These are phyloP conservation scores for Pseudozyma hubeiensis DNA, from an alignment of 1,284 basidiomycete genomes.

Conservation along the genomic window DNA sequence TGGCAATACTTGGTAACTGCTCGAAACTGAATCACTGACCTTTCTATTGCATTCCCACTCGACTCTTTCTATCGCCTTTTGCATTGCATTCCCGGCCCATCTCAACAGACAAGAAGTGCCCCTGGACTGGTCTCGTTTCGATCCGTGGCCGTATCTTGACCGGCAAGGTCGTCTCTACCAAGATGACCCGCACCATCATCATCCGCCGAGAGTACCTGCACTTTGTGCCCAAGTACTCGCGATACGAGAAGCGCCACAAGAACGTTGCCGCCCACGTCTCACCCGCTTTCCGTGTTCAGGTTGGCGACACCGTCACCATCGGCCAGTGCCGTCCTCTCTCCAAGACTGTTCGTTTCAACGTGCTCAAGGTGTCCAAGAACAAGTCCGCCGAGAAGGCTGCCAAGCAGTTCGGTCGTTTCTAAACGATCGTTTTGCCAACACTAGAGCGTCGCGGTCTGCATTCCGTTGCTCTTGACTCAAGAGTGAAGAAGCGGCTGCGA, in stretches of 20 bases:
- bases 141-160: slow-evolving; percentile 99
- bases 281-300: slow-evolving; percentile 88
- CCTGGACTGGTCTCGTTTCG: slow-evolving; percentile 81
- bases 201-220: slow-evolving; percentile 96
- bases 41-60: not conserved
- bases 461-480: not conserved
- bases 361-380: slow-evolving; percentile 80
- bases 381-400: slow-evolving; percentile 70
- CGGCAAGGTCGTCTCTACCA: slow-evolving; percentile 96
- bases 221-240: slow-evolving; percentile 96
- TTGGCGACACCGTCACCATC: slow-evolving; percentile 92
- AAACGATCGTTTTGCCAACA: slow-evolving; percentile 58
- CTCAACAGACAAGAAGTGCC: slow-evolving; percentile 95
- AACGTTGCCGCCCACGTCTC: slow-evolving; percentile 97
- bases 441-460: not conserved
- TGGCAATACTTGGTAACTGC: not conserved
- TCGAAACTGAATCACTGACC: slow-evolving; percentile 10
- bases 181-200: slow-evolving; percentile 99
- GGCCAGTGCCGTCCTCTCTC: slow-evolving; percentile 99
- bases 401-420: slow-evolving; percentile 96
- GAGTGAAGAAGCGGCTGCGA: not conserved
- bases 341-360: slow-evolving; percentile 99
- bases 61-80: not conserved
- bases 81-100: slow-evolving; percentile 15
- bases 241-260: slow-evolving; percentile 79